Conservation (phyloP, 441 rosid species). For the Gossypium gossypioides region DNA sequence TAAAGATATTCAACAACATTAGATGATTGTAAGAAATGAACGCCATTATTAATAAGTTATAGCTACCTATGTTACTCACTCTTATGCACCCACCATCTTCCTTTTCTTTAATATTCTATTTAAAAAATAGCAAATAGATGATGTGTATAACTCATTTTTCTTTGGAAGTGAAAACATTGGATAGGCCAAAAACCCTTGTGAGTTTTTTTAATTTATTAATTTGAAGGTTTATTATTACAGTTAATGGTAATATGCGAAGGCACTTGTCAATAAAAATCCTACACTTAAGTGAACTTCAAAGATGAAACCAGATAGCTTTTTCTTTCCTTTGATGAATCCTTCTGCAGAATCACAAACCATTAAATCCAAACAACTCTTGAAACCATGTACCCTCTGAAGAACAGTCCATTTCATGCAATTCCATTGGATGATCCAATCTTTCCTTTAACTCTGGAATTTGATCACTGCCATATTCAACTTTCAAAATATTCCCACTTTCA, state of each 20-base stretch:
- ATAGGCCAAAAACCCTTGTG: background rate
- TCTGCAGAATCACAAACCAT: background rate
- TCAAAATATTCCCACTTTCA: background rate
- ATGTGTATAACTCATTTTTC: background rate
- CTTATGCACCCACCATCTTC: background rate
- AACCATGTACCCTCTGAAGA: slow-evolving; percentile 19
- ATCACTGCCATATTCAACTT: background rate
- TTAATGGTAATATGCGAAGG: background rate
- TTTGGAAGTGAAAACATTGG: background rate
- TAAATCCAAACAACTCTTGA: slow-evolving; percentile 2
- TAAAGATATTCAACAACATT: background rate
- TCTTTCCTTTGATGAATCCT: background rate
- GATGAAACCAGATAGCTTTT: too few relatives aligned
- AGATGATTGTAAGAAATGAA: background rate
- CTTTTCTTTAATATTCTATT: background rate
- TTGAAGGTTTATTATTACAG: background rate
- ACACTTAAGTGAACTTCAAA: background rate
- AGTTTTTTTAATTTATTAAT: background rate
- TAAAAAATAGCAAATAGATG: background rate
- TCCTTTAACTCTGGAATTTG: slow-evolving; percentile 4
- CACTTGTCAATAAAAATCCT: too few relatives aligned
- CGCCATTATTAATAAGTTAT: background rate
- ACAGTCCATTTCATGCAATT: slow-evolving; percentile 14
- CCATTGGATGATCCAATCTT: slow-evolving; percentile 2
- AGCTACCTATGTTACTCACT: background rate